Conservation (phyloP, 768 basidiomycete genomes). For the Ramaria sp. region DNA sequence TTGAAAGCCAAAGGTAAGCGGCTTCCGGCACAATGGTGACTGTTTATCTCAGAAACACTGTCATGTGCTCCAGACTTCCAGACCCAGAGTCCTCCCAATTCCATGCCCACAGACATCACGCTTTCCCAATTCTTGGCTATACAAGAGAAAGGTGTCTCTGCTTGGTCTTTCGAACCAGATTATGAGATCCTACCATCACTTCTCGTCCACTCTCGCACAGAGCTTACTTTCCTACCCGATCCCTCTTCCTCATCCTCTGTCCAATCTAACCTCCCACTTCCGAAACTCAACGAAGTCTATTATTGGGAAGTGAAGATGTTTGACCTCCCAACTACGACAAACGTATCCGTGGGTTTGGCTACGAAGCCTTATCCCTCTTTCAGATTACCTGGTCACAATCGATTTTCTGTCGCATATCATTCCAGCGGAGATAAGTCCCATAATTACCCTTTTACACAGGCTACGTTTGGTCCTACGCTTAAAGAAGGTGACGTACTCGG, state of each 20-base stretch:
- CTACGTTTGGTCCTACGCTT: conserved; percentile 71
- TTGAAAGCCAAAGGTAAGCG: conserved; percentile 65
- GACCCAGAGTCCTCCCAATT: conserved; percentile 85
- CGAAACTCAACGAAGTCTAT: conserved; percentile 97
- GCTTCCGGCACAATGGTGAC: background rate
- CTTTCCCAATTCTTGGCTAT: conserved; percentile 97
- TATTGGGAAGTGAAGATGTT: conserved; percentile 99
- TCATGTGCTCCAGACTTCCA: conserved; percentile 53
- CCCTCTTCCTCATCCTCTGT: conserved; percentile 91
- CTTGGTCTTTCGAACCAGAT: conserved; percentile 99
- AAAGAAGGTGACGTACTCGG: conserved; percentile 96
- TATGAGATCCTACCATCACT: conserved; percentile 90
- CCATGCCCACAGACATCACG: conserved; percentile 95
- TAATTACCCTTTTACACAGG: conserved; percentile 88
- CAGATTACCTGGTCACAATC: conserved; percentile 77
- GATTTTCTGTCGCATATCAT: conserved; percentile 88
- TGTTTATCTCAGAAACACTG: conserved; percentile 3
- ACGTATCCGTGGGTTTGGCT: conserved; percentile 85
- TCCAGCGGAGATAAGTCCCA: conserved; percentile 96
- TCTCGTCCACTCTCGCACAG: conserved; percentile 90
- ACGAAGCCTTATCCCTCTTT: conserved; percentile 97
- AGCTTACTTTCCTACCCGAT: conserved; percentile 96
- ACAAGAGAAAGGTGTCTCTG: conserved; percentile 98
- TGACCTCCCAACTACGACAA: conserved; percentile 81
- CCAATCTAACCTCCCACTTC: conserved; percentile 92